These are phyloP conservation scores for Verbena officinalis DNA, from an alignment of 257 asterid genomes.

Conservation along the genomic window DNA sequence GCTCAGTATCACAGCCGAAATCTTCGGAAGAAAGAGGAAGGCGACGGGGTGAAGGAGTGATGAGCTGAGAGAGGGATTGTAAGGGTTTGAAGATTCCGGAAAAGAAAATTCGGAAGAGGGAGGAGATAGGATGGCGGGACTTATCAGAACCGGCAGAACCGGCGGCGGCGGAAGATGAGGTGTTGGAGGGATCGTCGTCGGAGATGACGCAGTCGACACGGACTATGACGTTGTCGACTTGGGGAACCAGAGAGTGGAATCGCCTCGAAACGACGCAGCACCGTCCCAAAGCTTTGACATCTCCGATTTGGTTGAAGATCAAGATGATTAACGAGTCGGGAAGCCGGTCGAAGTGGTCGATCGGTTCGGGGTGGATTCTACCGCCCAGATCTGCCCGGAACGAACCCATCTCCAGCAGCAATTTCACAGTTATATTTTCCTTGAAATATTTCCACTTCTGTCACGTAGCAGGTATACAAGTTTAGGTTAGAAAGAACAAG, in stretches of 20 bases:
- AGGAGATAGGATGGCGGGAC: slow-evolving; percentile 64
- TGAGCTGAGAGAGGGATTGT: slow-evolving; percentile 69
- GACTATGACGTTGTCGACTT: slow-evolving; percentile 82
- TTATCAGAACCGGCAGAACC: slow-evolving; percentile 41
- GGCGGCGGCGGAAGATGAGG: slow-evolving; percentile 33
- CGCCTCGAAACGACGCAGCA: slow-evolving; percentile 80
- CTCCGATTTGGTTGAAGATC: slow-evolving; percentile 86
- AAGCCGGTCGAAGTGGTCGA: slow-evolving; percentile 74
- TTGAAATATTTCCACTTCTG: neutral
- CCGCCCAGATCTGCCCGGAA: slow-evolving; percentile 58
- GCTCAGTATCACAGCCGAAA: slow-evolving; percentile 38
- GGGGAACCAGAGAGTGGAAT: slow-evolving; percentile 75
- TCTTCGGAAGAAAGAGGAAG: slow-evolving; percentile 38
- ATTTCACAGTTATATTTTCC: neutral
- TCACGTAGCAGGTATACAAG: neutral
- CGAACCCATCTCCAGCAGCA: slow-evolving; percentile 42
- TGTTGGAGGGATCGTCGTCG: slow-evolving; percentile 65
- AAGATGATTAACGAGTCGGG: slow-evolving; percentile 75
- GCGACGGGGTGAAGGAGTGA: slow-evolving; percentile 47
- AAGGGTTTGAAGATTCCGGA: slow-evolving; percentile 70
- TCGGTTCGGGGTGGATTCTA: slow-evolving; percentile 50
- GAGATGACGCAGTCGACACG: slow-evolving; percentile 96
- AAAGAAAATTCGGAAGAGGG: slow-evolving; percentile 60
- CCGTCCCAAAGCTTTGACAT: slow-evolving; percentile 82
- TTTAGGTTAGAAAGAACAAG: neutral